phyloP scores from a whole-genome alignment of 108 stramenopile species.

The Mediolabrus comicus region DNA sequence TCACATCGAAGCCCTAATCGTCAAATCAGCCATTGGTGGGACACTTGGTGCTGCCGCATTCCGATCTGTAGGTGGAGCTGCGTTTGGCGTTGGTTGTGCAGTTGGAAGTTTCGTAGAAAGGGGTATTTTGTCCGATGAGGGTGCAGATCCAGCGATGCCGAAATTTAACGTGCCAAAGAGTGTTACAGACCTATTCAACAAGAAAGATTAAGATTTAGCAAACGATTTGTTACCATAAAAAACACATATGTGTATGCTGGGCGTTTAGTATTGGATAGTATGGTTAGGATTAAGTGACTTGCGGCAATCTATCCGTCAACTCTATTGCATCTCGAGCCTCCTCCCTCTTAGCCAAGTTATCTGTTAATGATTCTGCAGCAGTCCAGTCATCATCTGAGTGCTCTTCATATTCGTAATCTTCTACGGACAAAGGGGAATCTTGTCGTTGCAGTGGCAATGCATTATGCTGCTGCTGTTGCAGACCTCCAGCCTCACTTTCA shows the following conservation, averaged over 20 bases:
- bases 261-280: no score
- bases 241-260: no score
- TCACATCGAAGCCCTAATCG: constrained; percentile 38
- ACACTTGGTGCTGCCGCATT: constrained; percentile 32
- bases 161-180: constrained; percentile 21
- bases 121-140: constrained; percentile 8
- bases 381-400: constrained; percentile 49
- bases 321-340: constrained; percentile 11
- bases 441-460: constrained; percentile 4
- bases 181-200: not conserved
- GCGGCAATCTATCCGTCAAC: constrained; percentile 1
- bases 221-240: not conserved
- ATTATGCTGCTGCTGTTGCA: not conserved
- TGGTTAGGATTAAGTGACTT: not conserved
- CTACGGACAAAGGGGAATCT: not conserved
- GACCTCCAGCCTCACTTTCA: not conserved
- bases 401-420: constrained; percentile 22
- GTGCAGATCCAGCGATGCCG: constrained; percentile 38
- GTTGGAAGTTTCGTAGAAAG: constrained; percentile 46
- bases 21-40: constrained; percentile 38
- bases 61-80: constrained; percentile 36
- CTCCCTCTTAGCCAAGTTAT: not conserved
- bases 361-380: constrained; percentile 26
- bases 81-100: constrained; percentile 43
- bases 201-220: not conserved